Conservation (phyloP, 2,329 filamentous ascomycete species). For the Sporothrix pallida region DNA sequence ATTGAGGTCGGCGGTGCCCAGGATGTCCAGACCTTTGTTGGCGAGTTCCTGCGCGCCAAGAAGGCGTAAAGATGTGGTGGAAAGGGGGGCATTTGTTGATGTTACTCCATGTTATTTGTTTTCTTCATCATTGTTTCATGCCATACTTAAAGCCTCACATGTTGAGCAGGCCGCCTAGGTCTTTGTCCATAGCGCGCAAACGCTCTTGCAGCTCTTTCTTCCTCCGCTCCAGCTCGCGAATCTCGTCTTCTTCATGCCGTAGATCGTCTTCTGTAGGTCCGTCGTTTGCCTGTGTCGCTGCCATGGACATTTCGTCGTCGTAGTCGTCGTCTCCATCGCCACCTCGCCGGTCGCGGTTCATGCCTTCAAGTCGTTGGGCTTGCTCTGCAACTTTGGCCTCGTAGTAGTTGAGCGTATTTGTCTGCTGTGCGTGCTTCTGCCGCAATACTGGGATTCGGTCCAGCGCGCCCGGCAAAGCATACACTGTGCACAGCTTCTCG, state of each 20-base stretch:
- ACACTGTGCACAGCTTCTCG: slow-evolving; percentile 88
- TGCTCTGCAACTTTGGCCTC: slow-evolving; percentile 81
- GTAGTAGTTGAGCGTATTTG: slow-evolving; percentile 77
- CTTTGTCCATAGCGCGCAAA: slow-evolving; percentile 60
- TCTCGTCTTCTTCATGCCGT: slow-evolving; percentile 70
- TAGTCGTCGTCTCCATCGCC: slow-evolving; percentile 56
- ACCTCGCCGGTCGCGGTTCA: slow-evolving; percentile 69
- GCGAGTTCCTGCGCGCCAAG: slow-evolving; percentile 64
- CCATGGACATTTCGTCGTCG: slow-evolving; percentile 54
- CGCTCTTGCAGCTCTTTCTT: slow-evolving; percentile 62
- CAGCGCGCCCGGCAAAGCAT: slow-evolving; percentile 77
- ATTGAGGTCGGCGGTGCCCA: slow-evolving; percentile 75
- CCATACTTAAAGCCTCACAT: slow-evolving; percentile 49
- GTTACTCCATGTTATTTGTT: not conserved
- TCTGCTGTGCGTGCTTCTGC: slow-evolving; percentile 71
- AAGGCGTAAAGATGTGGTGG: not conserved
- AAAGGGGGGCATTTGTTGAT: slow-evolving; percentile 19
- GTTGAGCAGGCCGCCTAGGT: slow-evolving; percentile 59
- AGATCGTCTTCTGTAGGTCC: slow-evolving; percentile 71
- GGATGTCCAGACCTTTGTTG: slow-evolving; percentile 69
- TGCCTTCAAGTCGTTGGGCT: slow-evolving; percentile 70
- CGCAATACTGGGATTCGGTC: slow-evolving; percentile 78
- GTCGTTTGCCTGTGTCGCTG: slow-evolving; percentile 45
- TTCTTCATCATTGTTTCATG: too few relatives aligned
- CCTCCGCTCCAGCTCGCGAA: slow-evolving; percentile 60